Evolutionary conservation across 106 monocot species (phyloP).

Genomic region (Dactylorhiza incarnata): DNA sequence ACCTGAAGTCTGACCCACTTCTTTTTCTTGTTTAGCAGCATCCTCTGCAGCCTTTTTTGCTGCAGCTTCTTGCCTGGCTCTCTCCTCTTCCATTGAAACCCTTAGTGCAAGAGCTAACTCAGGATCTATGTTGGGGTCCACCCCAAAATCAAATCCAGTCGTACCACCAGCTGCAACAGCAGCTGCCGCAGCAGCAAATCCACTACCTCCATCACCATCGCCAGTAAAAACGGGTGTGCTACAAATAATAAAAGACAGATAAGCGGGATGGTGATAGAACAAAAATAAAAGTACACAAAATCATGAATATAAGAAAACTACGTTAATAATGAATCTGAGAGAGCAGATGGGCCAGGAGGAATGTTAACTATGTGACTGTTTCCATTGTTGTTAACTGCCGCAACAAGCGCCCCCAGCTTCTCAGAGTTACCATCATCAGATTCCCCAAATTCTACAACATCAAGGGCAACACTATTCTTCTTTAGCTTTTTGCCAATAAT

Average conservation of each 20-base stretch:
- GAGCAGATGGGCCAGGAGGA: constrained; percentile 68
- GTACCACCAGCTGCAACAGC: constrained; percentile 80
- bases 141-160: constrained; percentile 88
- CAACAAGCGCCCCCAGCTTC: constrained; percentile 78
- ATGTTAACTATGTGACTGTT: constrained; percentile 92
- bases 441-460: constrained; percentile 94
- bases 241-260: constrained; percentile 10
- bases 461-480: constrained; percentile 93
- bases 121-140: constrained; percentile 95
- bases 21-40: constrained; percentile 49
- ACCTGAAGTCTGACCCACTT: constrained; percentile 33
- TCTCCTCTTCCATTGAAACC: constrained; percentile 98
- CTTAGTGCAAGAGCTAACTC: constrained; percentile 94
- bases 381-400: constrained; percentile 79
- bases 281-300: not conserved
- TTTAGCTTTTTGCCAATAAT: constrained; percentile 83
- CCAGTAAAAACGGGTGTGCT: constrained; percentile 91
- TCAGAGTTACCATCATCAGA: constrained; percentile 74
- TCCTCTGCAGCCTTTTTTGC: constrained; percentile 93
- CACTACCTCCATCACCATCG: constrained; percentile 87
- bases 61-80: constrained; percentile 94
- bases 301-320: constrained; percentile 4
- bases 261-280: not conserved
- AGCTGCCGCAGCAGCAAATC: constrained; percentile 81
- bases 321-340: constrained; percentile 93